Conservation (phyloP, 139 green algal genomes). For the Chlamydomonas schloesseri region DNA sequence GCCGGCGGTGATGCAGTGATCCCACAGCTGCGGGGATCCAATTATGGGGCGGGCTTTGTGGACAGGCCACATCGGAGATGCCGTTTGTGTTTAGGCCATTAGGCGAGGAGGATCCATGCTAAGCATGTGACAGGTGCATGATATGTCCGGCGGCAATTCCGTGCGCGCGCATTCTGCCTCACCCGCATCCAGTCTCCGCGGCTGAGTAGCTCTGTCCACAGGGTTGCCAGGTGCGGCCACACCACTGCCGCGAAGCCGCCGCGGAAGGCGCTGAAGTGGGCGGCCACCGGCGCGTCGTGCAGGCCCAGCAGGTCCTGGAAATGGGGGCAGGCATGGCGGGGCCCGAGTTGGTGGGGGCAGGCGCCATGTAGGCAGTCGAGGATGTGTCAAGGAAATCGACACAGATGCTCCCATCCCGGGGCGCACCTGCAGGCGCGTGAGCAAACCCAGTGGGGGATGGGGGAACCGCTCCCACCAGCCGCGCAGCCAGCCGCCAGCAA, state of each 20-base stretch:
- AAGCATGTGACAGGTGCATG: no score
- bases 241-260: conserved; percentile 41
- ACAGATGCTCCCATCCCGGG: no score
- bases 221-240: conserved; percentile 63
- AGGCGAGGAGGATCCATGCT: no score
- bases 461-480: conserved; percentile 79
- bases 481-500: conserved; percentile 47
- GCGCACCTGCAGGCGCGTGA: conserved; percentile 57
- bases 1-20: conserved; percentile 72
- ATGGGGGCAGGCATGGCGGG: no score
- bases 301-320: conserved; percentile 42
- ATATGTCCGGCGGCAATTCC: no score
- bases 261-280: conserved; percentile 23
- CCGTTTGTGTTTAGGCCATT: no score
- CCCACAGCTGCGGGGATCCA: conserved; percentile 62
- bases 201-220: conserved; percentile 62
- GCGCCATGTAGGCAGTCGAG: no score
- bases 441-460: conserved; percentile 67
- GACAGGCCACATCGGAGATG: no score
- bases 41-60: no score
- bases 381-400: no score
- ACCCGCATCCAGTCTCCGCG: conserved; percentile 66
- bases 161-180: no score
- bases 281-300: conserved; percentile 50
- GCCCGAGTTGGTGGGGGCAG: no score